Conservation (phyloP, 192 early-diverging fungal genomes). For the Pilaira anomala region DNA sequence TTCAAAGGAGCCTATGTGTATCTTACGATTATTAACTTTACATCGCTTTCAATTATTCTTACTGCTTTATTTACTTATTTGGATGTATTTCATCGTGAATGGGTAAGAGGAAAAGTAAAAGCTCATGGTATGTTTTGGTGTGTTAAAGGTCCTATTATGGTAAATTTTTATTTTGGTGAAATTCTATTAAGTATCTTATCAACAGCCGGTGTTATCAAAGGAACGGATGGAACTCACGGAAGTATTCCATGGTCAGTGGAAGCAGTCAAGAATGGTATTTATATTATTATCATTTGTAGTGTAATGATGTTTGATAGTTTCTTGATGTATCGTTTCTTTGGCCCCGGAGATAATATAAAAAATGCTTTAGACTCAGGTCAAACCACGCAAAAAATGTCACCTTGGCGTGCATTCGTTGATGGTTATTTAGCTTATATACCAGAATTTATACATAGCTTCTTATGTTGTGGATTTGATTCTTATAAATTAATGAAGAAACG, state of each 20-base stretch:
- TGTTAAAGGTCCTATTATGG: slow-evolving; percentile 34
- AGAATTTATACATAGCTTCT: slow-evolving; percentile 22
- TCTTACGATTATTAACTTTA: slow-evolving; percentile 35
- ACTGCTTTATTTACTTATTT: slow-evolving; percentile 36
- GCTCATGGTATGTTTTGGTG: slow-evolving; percentile 39
- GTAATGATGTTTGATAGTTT: slow-evolving; percentile 24
- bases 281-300: slow-evolving; percentile 20
- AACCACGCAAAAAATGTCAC: background rate
- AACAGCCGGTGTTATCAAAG: slow-evolving; percentile 23
- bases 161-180: slow-evolving; percentile 32
- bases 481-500: slow-evolving; percentile 30
- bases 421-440: slow-evolving; percentile 34
- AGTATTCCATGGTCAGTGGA: slow-evolving; percentile 22
- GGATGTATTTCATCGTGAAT: slow-evolving; percentile 32
- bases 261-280: slow-evolving; percentile 30
- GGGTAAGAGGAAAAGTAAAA: slow-evolving; percentile 8
- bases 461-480: slow-evolving; percentile 34
- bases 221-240: slow-evolving; percentile 13
- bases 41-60: slow-evolving; percentile 32
- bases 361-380: background rate
- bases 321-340: slow-evolving; percentile 29
- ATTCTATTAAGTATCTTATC: slow-evolving; percentile 15
- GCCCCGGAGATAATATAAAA: slow-evolving; percentile 10
- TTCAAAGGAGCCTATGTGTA: slow-evolving; percentile 39
- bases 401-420: slow-evolving; percentile 30